Evolutionary conservation across 164 flowering plant genomes (phyloP), one percentile per base, ranked within the genome.

Genomic region (Dillenia turbinata): DNA sequence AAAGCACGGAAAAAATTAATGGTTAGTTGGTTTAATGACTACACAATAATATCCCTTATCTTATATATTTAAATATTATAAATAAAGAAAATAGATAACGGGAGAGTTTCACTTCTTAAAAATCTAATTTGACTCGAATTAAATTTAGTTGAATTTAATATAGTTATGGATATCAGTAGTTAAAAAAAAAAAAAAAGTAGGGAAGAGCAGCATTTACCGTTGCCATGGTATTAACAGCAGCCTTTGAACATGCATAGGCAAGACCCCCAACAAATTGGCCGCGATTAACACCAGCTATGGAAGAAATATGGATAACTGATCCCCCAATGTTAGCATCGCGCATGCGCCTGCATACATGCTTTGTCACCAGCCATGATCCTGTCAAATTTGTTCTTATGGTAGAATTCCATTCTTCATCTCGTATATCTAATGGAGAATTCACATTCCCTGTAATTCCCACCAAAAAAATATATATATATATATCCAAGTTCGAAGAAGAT

Each of bases 341-440:
- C 92, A 92, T 89, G 6, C 58, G 77, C 9, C 14, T 63, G 59
- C 90, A 73, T 0, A 87, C 82, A 56, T 69, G 72, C 66, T 85
- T 88, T 14, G 90, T 69, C 26, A 87, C 90, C 69, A 89, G 64
- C 92, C 90, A 89, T 2, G 85, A 13, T 49, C 97, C 97, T 1
- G 70, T 89, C n/a, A 83, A 60, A 56, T 91, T 89, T 10, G 96
- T 87, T 47, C 52, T 73, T 6, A 84, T 0, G 5, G 54, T 69
- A n/a, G 45, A 55, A 45, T 82, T 61, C 93, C 91, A 91, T 66
- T 91, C 93, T 50, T 84, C 87, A 69, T 87, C 92, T 9, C 84
- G 15, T 71, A 85, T 44, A 44, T 85, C 83, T 55, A 86, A 33
- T 0, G 84, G 61, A 26, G 75, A 63, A 44, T 44, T 56, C 61